Percentiles rank a stretch among this genome's conserved stretches.
phyloP scores from a whole-genome alignment of 345 rosid genomes.

The Lumnitzera littorea region DNA sequence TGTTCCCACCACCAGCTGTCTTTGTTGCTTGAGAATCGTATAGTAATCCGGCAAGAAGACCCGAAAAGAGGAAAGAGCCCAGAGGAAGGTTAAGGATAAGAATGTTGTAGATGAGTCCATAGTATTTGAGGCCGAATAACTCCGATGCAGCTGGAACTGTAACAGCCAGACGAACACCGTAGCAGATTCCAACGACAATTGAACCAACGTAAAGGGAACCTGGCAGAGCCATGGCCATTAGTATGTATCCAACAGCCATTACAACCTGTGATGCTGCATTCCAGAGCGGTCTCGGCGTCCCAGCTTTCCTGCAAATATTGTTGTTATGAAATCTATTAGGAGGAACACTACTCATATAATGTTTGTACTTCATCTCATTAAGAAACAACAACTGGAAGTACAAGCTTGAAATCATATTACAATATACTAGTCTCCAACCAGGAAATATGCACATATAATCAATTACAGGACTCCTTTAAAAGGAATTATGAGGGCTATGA shows the following conservation, averaged over 20 bases:
- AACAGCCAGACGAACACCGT: conserved; percentile 83
- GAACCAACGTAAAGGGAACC: conserved; percentile 87
- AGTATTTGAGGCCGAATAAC: conserved; percentile 88
- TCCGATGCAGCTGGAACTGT: conserved; percentile 88
- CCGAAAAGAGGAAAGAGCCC: conserved; percentile 88
- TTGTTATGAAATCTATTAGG: not conserved
- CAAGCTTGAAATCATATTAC: too few relatives aligned
- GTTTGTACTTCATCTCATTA: too few relatives aligned
- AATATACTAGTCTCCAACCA: too few relatives aligned
- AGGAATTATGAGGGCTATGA: too few relatives aligned
- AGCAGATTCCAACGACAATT: conserved; percentile 73
- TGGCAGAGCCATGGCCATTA: conserved; percentile 74
- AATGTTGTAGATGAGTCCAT: conserved; percentile 80
- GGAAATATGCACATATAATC: too few relatives aligned
- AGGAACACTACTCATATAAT: not conserved
- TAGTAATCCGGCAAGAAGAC: conserved; percentile 69
- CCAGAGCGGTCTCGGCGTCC: conserved; percentile 89
- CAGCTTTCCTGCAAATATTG: conserved; percentile 50
- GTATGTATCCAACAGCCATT: conserved; percentile 79
- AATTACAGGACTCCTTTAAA: too few relatives aligned
- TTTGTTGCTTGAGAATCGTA: conserved; percentile 72
- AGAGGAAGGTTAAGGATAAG: conserved; percentile 84
- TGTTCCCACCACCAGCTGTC: conserved; percentile 77
- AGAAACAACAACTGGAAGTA: too few relatives aligned
- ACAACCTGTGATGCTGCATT: conserved; percentile 90